Evolutionary conservation across 2,329 filamentous ascomycete species (phyloP).

Genomic region (Aspergillus proliferans): DNA sequence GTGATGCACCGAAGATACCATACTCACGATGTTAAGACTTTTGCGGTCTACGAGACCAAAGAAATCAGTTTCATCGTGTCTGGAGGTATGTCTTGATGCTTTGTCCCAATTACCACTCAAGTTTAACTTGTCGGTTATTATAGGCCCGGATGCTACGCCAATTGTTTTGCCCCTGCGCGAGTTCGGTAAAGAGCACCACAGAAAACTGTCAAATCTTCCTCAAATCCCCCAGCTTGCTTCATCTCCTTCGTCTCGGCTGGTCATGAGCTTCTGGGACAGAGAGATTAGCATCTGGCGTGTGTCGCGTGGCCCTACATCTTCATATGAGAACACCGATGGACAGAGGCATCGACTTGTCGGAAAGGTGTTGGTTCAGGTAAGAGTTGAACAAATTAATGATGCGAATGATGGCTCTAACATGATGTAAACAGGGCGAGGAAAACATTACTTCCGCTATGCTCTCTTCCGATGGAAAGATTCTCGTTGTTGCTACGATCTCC

Average conservation of each 20-base stretch:
- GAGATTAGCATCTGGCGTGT: slow-evolving; percentile 79
- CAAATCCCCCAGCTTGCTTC: slow-evolving; percentile 69
- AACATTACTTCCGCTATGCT: slow-evolving; percentile 72
- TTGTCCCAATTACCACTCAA: slow-evolving; percentile 3
- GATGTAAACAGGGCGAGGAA: slow-evolving; percentile 58
- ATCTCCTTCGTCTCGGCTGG: slow-evolving; percentile 64
- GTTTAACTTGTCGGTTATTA: slow-evolving; percentile 22
- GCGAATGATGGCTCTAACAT: neutral
- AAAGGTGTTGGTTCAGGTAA: slow-evolving; percentile 54
- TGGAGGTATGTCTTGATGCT: slow-evolving; percentile 59
- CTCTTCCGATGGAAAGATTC: slow-evolving; percentile 63
- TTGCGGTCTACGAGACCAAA: slow-evolving; percentile 81
- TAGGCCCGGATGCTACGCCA: slow-evolving; percentile 78
- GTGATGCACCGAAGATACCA: slow-evolving; percentile 83
- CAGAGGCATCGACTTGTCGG: slow-evolving; percentile 51
- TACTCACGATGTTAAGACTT: slow-evolving; percentile 88
- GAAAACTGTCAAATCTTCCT: slow-evolving; percentile 75
- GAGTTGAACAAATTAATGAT: slow-evolving; percentile 1
- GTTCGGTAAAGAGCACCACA: slow-evolving; percentile 72
- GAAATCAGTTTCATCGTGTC: slow-evolving; percentile 82
- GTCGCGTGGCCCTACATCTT: slow-evolving; percentile 41
- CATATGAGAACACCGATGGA: slow-evolving; percentile 35
- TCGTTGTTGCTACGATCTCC: slow-evolving; percentile 68
- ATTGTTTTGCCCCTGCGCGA: slow-evolving; percentile 73
- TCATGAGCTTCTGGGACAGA: slow-evolving; percentile 89